These are phyloP conservation scores for Fusarium irregulare DNA, from an alignment of 2,329 filamentous ascomycete genomes.

Conservation along the genomic window DNA sequence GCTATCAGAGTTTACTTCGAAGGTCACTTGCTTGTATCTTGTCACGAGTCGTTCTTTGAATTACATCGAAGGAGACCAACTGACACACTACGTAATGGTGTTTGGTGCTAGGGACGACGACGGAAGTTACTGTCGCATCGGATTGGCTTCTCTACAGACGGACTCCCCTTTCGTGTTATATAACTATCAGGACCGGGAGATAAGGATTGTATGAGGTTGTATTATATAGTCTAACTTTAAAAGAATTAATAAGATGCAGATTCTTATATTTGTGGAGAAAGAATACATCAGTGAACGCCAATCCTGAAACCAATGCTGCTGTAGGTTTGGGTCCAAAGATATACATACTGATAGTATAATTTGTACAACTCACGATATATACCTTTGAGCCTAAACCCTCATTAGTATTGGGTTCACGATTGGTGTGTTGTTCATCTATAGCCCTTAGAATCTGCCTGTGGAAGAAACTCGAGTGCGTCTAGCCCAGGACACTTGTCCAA, in stretches of 20 bases:
- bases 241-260: rapidly evolving
- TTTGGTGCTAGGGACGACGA: not conserved
- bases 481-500: conserved; percentile 12
- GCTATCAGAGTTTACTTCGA: not conserved
- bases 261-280: rapidly evolving
- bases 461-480: rapidly evolving
- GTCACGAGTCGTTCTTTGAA: too few relatives aligned
- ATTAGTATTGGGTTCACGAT: not conserved
- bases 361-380: too few relatives aligned
- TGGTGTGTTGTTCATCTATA: not conserved
- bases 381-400: too few relatives aligned
- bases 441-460: too few relatives aligned
- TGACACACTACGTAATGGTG: not conserved
- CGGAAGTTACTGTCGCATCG: not conserved
- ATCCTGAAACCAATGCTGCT: too few relatives aligned
- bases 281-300: rapidly evolving
- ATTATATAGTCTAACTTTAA: too few relatives aligned
- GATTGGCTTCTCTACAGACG: not conserved
- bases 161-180: rapidly evolving
- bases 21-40: not conserved
- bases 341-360: too few relatives aligned
- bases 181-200: not conserved
- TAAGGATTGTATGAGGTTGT: not conserved
- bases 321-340: not conserved
- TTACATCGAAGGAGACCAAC: not conserved